phyloP scores from a whole-genome alignment of 495 filamentous ascomycete species.

The Penicillium paxilli region DNA sequence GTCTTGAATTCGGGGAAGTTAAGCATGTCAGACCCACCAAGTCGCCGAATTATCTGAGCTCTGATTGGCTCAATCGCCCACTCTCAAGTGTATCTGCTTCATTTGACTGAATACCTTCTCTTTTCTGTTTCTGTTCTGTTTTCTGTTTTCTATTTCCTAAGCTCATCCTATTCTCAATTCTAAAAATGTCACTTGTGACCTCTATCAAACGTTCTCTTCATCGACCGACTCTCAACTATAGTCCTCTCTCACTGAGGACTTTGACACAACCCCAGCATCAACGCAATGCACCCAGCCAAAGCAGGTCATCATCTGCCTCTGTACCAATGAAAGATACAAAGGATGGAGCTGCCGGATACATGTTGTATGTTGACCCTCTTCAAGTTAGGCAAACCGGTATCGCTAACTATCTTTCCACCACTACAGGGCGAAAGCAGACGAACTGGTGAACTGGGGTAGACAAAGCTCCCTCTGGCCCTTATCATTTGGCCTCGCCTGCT shows the following conservation, averaged over 20 bases:
- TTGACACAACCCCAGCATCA: background rate
- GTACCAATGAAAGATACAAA: background rate
- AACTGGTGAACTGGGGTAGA: conserved; percentile 84
- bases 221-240: background rate
- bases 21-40: conserved; percentile 6
- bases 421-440: conserved; percentile 74
- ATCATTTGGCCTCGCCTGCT: conserved; percentile 91
- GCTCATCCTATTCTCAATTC: background rate
- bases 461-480: conserved; percentile 90
- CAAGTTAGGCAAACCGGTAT: background rate
- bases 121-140: background rate
- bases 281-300: background rate
- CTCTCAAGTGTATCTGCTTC: no score
- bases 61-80: conserved; percentile 7
- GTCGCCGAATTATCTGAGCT: conserved; percentile 12
- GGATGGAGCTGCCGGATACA: conserved; percentile 8
- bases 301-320: background rate
- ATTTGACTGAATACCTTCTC: background rate
- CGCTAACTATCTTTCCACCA: background rate
- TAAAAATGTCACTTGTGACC: background rate
- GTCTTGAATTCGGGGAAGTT: conserved; percentile 8
- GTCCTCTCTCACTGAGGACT: background rate
- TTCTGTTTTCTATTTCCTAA: background rate
- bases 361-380: conserved; percentile 2
- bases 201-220: background rate